Base-by-base conservation (phyloP, 2,329 filamentous ascomycete species). In the Polychaeton citri region DNA sequence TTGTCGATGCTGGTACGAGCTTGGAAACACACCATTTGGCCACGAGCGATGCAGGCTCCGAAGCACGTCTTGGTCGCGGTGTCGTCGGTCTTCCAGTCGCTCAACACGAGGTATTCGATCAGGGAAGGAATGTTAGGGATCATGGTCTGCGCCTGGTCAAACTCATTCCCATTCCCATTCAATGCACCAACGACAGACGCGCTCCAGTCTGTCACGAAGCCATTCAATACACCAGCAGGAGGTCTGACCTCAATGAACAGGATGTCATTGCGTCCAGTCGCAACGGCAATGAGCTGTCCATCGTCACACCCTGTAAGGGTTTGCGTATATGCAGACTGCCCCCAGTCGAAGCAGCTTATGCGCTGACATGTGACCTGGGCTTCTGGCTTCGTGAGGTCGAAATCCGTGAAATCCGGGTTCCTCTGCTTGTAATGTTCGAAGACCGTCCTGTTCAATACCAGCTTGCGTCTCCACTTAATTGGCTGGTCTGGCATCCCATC, bases 371-470 rank as follows among this genome's bases (percentile, higher is more conserved):
- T 28, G 12, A 28, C 24, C 15, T 28, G 24, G 12, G 7, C 12
- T 28, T 28, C 24, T 4, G 24, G 24, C 24, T 28, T 28, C 12
- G 24, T 3, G 3, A 4, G 24, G 3, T 15, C 24, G 15, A 28
- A 28, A 15, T 7, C 24, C 12, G 24, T 28, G 24, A 28, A 28
- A 15, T 10, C 12, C 7, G 24, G 24, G 7, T 28, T 15, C 24
- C 15, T 28, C 24, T 15, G 24, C 35, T 43, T 30, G 55, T 69
- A 59, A 45, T 66, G 61, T 0, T 51, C 39, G 12, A 55, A 51
- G 30, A 74, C 46, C 4, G 55, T 50, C 36, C 64, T 50, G 41
- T 77, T 77, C 24, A 76, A 49, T n/a, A 76, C 55, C 5, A 66
- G 45, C 3, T 62, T 62, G 20, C 73, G 62, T 26, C 55, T 55